These are phyloP conservation scores for Oryza coarctata DNA, from an alignment of 176 grass and related monocot species.

Conservation along the genomic window DNA sequence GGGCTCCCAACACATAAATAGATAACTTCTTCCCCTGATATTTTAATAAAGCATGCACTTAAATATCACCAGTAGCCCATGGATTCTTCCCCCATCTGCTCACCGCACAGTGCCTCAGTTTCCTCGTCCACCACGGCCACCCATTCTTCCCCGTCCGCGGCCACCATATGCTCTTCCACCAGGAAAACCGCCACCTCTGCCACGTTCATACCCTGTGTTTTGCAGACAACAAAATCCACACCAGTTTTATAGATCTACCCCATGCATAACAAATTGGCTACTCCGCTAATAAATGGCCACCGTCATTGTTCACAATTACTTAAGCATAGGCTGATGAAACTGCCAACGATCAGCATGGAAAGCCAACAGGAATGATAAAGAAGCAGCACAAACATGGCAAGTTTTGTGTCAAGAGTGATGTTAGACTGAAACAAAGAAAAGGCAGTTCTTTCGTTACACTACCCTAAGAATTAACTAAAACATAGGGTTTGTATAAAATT, in stretches of 20 bases:
- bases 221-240: neutral
- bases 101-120: conserved; percentile 17
- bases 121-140: conserved; percentile 43
- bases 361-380: neutral
- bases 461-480: neutral
- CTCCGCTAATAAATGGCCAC: neutral
- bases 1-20: conserved; percentile 47
- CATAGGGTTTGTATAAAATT: neutral
- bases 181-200: conserved; percentile 41
- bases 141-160: conserved; percentile 57
- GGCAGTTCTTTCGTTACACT: neutral
- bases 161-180: conserved; percentile 53
- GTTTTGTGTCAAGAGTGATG: neutral
- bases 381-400: neutral
- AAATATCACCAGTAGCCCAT: conserved; percentile 37
- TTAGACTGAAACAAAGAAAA: neutral
- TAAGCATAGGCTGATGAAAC: neutral
- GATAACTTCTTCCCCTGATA: conserved; percentile 48
- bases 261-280: neutral
- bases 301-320: neutral
- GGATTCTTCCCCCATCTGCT: neutral
- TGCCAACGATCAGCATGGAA: neutral
- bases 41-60: conserved; percentile 54
- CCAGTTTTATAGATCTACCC: neutral
- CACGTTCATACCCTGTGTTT: conserved; percentile 41